Evolutionary conservation across 257 asterid genomes (phyloP).

Genomic region (Penstemon davidsonii): DNA sequence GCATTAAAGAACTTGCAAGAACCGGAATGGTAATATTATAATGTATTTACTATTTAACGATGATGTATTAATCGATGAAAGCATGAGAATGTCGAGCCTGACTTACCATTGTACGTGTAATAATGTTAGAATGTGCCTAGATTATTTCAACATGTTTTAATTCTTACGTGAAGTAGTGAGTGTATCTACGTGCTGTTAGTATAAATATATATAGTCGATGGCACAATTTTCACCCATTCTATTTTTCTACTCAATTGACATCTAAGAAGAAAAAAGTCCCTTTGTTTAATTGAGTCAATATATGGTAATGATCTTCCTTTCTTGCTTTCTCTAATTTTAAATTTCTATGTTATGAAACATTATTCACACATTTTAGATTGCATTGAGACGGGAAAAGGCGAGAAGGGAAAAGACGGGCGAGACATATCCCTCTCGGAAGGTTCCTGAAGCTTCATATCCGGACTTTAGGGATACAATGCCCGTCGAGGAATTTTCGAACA

Average conservation of each 20-base stretch:
- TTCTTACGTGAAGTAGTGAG: too few relatives aligned
- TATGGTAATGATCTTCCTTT: not conserved
- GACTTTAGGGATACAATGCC: slow-evolving; percentile 54
- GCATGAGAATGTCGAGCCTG: slow-evolving; percentile 14
- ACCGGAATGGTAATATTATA: slow-evolving; percentile 67
- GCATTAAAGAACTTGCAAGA: slow-evolving; percentile 79
- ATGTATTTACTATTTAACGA: slow-evolving; percentile 7
- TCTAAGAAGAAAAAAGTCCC: not conserved
- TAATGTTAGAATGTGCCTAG: too few relatives aligned
- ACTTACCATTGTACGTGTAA: slow-evolving; percentile 1
- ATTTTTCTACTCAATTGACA: slow-evolving; percentile 7
- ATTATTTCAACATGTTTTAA: too few relatives aligned
- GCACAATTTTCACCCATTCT: too few relatives aligned
- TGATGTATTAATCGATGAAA: slow-evolving; percentile 18
- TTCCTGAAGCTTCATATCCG: slow-evolving; percentile 88
- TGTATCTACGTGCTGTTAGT: too few relatives aligned
- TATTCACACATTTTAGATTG: slow-evolving; percentile 51
- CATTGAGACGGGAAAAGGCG: slow-evolving; percentile 81
- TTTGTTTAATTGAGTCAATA: not conserved
- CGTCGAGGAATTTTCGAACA: slow-evolving; percentile 29
- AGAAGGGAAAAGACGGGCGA: slow-evolving; percentile 86
- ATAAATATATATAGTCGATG: too few relatives aligned
- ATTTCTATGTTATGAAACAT: slow-evolving; percentile 22
- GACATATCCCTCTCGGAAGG: slow-evolving; percentile 89
- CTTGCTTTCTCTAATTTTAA: slow-evolving; percentile 1